Evolutionary conservation across 495 filamentous ascomycete species (phyloP), one percentile per base, ranked within the genome.

Genomic region (Annulohypoxylon moriforme): DNA sequence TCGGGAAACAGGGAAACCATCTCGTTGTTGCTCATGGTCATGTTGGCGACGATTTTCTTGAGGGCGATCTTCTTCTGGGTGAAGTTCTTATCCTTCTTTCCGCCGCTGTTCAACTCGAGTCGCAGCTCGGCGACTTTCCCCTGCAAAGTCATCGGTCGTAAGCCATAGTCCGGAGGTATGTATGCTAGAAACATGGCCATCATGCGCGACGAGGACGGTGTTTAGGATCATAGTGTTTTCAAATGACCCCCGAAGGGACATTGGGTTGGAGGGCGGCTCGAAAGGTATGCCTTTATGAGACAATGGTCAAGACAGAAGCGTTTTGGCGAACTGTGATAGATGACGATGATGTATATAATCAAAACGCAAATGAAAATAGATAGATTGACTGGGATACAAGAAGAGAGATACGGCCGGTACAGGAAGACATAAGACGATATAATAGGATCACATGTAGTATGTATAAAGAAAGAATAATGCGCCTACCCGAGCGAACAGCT

Each of bases 21-120:
- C 80, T 99, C 96, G 75, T 99, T 99, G 80, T 98, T 99, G 87
- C 94, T 97, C 96, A 98, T 98, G 61, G 96, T 98, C 96, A 99
- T 98, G 78, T 98, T 99, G 72, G 96, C 96, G 76, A 99, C 96
- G 72, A 99, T 98, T 86, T 98, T 98, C 89, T 99, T 99, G 57
- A 99, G 86, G 29, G 96, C 95, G 77, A 97, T 97, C 88, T 98
- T 98, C 86, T 98, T 99, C 71, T 92, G 89, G 44, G 93, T 90
- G 79, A 92, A 90, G 84, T 97, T 97, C 87, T 98, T 99, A 86
- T 99, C 96, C 84, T 98, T 98, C 85, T 94, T 97, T 78, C 93
- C 93, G 73, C 93, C 92, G 82, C 90, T 93, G 80, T 93, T 93
- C 79, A 99, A 88, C 86, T 99, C 96, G 68, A 90, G 87, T 78